Conservation (phyloP, 1,139 yeast species). For the Zygosaccharomyces sapae region DNA sequence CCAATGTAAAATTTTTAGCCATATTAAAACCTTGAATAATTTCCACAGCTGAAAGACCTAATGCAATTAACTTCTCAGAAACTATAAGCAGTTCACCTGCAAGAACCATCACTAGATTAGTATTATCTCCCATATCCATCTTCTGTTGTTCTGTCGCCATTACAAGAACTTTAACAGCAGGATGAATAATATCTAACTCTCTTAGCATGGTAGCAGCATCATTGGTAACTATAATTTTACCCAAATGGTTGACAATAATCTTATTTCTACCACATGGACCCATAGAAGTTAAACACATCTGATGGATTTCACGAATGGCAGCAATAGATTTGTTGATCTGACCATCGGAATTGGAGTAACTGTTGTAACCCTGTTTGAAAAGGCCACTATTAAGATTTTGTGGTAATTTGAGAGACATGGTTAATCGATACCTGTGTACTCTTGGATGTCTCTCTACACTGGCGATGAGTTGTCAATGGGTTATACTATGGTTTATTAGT, state of each 20-base stretch:
- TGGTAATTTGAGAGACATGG: slow-evolving; percentile 87
- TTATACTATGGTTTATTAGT: background rate
- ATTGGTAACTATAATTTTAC: slow-evolving; percentile 83
- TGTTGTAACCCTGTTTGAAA: slow-evolving; percentile 94
- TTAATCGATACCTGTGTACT: background rate
- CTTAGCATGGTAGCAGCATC: slow-evolving; percentile 96
- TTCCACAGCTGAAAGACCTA: slow-evolving; percentile 87
- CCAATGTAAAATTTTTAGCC: slow-evolving; percentile 70
- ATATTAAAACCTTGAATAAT: slow-evolving; percentile 83
- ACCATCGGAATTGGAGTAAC: slow-evolving; percentile 86
- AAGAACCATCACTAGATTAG: slow-evolving; percentile 64
- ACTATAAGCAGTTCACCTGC: slow-evolving; percentile 90
- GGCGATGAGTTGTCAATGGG: background rate
- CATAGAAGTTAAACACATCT: slow-evolving; percentile 87
- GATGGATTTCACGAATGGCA: slow-evolving; percentile 89
- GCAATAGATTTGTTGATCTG: slow-evolving; percentile 88
- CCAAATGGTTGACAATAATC: slow-evolving; percentile 81
- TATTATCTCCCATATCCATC: slow-evolving; percentile 79
- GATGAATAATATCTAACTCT: slow-evolving; percentile 92
- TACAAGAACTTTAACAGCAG: slow-evolving; percentile 91
- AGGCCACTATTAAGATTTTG: slow-evolving; percentile 90
- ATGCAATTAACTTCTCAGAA: slow-evolving; percentile 72
- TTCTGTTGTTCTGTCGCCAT: slow-evolving; percentile 98
- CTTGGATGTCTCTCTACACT: background rate
- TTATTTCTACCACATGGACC: slow-evolving; percentile 98